Base-by-base conservation (phyloP, 257 asterid genomes). In the Primulina huaijiensis region DNA sequence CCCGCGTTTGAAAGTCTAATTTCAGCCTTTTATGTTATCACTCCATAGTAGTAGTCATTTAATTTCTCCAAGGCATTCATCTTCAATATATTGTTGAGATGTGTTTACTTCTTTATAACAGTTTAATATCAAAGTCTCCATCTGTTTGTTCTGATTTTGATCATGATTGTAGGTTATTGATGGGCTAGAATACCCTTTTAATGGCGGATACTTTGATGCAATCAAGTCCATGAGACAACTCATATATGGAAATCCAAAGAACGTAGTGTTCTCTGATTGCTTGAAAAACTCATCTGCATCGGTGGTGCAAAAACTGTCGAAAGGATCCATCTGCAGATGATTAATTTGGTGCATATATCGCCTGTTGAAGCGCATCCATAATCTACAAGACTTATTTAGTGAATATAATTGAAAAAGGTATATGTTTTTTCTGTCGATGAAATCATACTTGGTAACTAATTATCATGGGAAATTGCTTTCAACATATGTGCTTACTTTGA, bases 211-310 rank as follows among this genome's bases (percentile, higher is more conserved):
- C 75, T 69, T 66, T 52, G 83, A 88, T 62, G 79, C 72, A 6
- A 71, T 92, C 16, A 76, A 79, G 64, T 74, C 83, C 59, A 52
- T 86, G 21, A 75, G 80, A 77, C 79, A 82, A 64, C 77, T 60
- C 60, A 84, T 86, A 66, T 70, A 84, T 50, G 84, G 87, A 74
- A 82, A 69, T 72, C 84, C 81, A 64, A 94, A 76, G 73, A 82
- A 83, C 2, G 83, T 86, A 68, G 84, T 85, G 73, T 88, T 89
- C 79, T 76, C 85, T 66, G 88, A 86, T 72, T 69, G 81, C 80
- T 62, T 56, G 68, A 82, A 73, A 71, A 70, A 66, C 35, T 70
- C 67, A 33, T 81, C 84, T 72, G 64, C 61, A 43, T 62, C 81
- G 64, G 71, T 67, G 65, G 53, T 73, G 73, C 73, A 76, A 81